Conservation (phyloP, 2,329 filamentous ascomycete genomes). For the Colletotrichum graminicola region DNA sequence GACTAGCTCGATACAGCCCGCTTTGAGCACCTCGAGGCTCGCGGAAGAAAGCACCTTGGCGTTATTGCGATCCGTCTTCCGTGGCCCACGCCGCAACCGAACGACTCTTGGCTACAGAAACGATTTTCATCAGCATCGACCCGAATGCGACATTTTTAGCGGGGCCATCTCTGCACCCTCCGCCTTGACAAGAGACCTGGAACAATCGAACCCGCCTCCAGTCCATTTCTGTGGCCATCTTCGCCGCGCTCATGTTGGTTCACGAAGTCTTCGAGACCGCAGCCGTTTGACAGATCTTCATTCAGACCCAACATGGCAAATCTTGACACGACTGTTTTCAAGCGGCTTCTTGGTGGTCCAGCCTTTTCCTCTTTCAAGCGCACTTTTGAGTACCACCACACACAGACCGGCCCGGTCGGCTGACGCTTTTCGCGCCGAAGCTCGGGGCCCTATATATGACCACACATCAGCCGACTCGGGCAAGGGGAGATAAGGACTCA, state of each 20-base stretch:
- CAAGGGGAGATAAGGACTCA: slow-evolving; percentile 30
- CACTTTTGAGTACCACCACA: background rate
- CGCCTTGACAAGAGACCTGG: slow-evolving; percentile 21
- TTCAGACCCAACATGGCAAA: background rate
- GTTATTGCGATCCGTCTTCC: background rate
- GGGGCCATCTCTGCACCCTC: slow-evolving; percentile 9
- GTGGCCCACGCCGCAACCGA: slow-evolving; percentile 23
- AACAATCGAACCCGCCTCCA: background rate
- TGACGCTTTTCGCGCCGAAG: slow-evolving; percentile 31
- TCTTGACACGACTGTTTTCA: slow-evolving; percentile 4
- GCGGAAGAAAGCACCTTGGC: background rate
- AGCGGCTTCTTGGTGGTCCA: background rate
- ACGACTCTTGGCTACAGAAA: slow-evolving; percentile 7
- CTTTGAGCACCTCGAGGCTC: background rate
- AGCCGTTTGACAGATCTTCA: slow-evolving; percentile 9
- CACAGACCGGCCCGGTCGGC: slow-evolving; percentile 19
- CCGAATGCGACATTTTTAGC: slow-evolving; percentile 29
- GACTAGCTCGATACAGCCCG: slow-evolving; percentile 17
- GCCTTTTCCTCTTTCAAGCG: slow-evolving; percentile 2
- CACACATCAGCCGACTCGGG: slow-evolving; percentile 31
- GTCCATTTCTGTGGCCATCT: background rate
- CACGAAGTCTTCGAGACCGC: background rate
- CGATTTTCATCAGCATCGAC: slow-evolving; percentile 21
- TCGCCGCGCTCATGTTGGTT: slow-evolving; percentile 18
- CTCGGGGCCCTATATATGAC: slow-evolving; percentile 11